These are phyloP conservation scores for Aspergillus sp. DNA, from an alignment of 2,329 filamentous ascomycete genomes.

Conservation along the genomic window DNA sequence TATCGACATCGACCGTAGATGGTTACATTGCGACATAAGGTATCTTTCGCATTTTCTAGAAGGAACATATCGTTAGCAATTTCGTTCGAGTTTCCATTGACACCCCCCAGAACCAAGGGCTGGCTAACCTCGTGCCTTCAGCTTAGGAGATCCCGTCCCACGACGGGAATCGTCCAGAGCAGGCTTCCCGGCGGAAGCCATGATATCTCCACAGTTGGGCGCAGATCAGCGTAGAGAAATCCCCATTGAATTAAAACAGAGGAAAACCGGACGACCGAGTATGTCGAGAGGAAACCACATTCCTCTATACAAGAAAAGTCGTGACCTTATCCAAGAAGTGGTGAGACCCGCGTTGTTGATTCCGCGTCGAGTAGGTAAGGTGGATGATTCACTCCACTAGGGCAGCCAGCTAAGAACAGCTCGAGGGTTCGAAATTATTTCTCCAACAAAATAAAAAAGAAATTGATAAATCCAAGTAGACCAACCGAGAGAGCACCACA, in stretches of 20 bases:
- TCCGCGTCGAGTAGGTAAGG: not conserved
- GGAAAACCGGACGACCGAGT: slow-evolving; percentile 21
- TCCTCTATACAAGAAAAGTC: slow-evolving; percentile 24
- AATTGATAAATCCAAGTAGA: slow-evolving; percentile 3
- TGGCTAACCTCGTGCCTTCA: slow-evolving; percentile 44
- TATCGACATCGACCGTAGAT: slow-evolving; percentile 93
- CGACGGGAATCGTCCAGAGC: slow-evolving; percentile 43
- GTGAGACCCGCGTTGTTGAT: not conserved
- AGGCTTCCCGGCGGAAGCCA: slow-evolving; percentile 42
- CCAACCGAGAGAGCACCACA: slow-evolving; percentile 4
- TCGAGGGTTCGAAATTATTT: not conserved
- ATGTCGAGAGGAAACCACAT: slow-evolving; percentile 31
- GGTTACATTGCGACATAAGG: slow-evolving; percentile 83
- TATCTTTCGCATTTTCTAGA: slow-evolving; percentile 75
- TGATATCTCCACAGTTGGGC: slow-evolving; percentile 28
- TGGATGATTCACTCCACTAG: not conserved
- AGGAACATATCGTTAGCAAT: slow-evolving; percentile 7
- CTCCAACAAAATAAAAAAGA: slow-evolving; percentile 5
- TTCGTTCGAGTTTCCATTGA: slow-evolving; percentile 1
- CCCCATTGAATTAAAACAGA: slow-evolving; percentile 35
- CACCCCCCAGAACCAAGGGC: not conserved
- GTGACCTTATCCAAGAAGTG: slow-evolving; percentile 9
- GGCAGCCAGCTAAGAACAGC: not conserved
- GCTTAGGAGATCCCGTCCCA: slow-evolving; percentile 41
- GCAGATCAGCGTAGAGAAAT: slow-evolving; percentile 31